phyloP scores from a whole-genome alignment of 2,329 filamentous ascomycete genomes.

The Colletotrichum sojae region DNA sequence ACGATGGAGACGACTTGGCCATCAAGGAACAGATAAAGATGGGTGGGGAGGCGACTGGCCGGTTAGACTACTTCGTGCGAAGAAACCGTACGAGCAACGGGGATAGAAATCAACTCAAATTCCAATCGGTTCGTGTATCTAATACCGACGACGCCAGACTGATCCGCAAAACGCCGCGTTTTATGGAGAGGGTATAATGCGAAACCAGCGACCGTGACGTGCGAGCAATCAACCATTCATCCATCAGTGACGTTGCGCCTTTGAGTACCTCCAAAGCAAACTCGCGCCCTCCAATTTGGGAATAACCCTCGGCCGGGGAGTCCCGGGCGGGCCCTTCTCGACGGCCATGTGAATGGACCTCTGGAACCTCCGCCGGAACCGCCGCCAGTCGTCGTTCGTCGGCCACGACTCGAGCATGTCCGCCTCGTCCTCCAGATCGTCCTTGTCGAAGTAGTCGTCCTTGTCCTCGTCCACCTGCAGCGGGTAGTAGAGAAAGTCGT shows the following conservation, averaged over 20 bases:
- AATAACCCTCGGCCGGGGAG: conserved; percentile 20
- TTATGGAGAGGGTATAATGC: conserved; percentile 24
- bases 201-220: not conserved
- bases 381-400: conserved; percentile 57
- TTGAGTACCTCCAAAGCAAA: conserved; percentile 42
- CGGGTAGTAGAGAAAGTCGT: conserved; percentile 56
- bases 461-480: conserved; percentile 49
- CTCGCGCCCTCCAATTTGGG: conserved; percentile 41
- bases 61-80: too few relatives aligned
- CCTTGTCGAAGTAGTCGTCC: conserved; percentile 44
- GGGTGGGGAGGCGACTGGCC: too few relatives aligned
- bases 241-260: conserved; percentile 28
- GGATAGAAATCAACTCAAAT: too few relatives aligned
- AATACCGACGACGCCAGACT: not conserved
- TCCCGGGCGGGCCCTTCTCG: conserved; percentile 48
- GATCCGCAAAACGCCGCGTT: not conserved
- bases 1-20: too few relatives aligned
- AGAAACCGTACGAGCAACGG: too few relatives aligned
- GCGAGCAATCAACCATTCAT: not conserved
- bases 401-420: conserved; percentile 56
- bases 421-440: conserved; percentile 43
- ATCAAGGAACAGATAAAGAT: too few relatives aligned
- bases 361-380: conserved; percentile 53
- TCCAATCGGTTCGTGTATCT: too few relatives aligned
- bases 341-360: conserved; percentile 49